Percentiles rank a stretch among this genome's conserved stretches.
phyloP scores from a whole-genome alignment of 331 rosid genomes.

The Quercus phellos region DNA sequence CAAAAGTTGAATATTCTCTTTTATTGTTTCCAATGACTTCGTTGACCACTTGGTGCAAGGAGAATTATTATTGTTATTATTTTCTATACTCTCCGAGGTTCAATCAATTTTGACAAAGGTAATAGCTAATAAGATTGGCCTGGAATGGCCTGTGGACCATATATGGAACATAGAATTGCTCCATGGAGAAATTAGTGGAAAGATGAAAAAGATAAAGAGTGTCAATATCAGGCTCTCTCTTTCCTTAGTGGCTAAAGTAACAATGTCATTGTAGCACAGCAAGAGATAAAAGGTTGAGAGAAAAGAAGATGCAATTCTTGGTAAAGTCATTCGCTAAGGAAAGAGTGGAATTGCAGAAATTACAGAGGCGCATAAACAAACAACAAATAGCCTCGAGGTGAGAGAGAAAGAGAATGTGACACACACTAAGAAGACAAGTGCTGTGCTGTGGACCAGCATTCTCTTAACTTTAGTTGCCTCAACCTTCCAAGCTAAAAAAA shows the following conservation, averaged over 20 bases:
- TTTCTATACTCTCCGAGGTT: not conserved
- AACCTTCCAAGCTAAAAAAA: not conserved
- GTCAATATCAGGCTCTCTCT: not conserved
- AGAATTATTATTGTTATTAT: not conserved
- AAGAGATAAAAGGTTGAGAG: not conserved
- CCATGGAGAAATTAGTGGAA: not conserved
- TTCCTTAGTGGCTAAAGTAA: not conserved
- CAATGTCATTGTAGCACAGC: not conserved
- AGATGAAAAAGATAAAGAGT: not conserved
- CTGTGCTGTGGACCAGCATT: constrained; percentile 58
- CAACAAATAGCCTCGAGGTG: constrained; percentile 13
- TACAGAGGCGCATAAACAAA: constrained; percentile 40
- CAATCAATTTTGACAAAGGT: not conserved
- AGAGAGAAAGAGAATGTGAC: constrained; percentile 41
- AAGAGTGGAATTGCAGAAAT: constrained; percentile 33
- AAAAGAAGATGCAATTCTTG: not conserved
- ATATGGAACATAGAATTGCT: not conserved
- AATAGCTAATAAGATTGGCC: not conserved
- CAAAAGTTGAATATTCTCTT: too few relatives aligned
- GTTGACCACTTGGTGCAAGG: not conserved
- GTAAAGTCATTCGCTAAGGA: not conserved
- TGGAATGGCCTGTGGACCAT: not conserved
- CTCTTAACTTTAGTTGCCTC: constrained; percentile 34
- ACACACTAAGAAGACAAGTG: constrained; percentile 43
- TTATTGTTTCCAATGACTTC: not conserved